phyloP scores from a whole-genome alignment of 192 early-diverging fungal genomes.

The Backusella psychrophila region DNA sequence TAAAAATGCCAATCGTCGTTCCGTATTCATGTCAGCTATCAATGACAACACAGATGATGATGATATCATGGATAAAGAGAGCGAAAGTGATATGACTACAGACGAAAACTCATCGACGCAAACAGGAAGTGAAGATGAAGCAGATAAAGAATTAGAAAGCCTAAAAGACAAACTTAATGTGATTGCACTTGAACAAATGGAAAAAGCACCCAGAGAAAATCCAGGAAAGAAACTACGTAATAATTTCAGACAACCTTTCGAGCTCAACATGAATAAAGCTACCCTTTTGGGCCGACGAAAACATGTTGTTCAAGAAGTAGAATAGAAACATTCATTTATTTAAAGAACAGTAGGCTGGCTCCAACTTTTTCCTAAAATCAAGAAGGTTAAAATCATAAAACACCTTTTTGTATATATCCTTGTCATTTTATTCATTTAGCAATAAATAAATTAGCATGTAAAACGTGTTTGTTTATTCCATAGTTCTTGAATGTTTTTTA shows the following conservation, averaged over 20 bases:
- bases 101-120: constrained; percentile 12
- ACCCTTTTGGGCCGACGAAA: constrained; percentile 24
- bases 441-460: background rate
- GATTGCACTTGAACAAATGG: background rate
- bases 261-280: constrained; percentile 27
- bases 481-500: background rate
- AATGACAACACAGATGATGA: constrained; percentile 12
- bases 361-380: background rate
- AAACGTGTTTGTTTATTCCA: background rate
- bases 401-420: background rate
- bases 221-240: background rate
- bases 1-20: background rate
- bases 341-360: background rate
- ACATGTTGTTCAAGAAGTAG: background rate
- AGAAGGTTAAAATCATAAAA: background rate
- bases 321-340: background rate
- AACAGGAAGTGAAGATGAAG: background rate
- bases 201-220: background rate
- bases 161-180: background rate
- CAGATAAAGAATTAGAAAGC: constrained; percentile 1
- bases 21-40: background rate
- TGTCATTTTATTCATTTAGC: background rate
- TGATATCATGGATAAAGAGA: background rate
- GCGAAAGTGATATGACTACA: background rate
- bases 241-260: constrained; percentile 4